phyloP scores from a whole-genome alignment of 768 basidiomycete genomes.

The Lepiota brunneoincarnata region DNA sequence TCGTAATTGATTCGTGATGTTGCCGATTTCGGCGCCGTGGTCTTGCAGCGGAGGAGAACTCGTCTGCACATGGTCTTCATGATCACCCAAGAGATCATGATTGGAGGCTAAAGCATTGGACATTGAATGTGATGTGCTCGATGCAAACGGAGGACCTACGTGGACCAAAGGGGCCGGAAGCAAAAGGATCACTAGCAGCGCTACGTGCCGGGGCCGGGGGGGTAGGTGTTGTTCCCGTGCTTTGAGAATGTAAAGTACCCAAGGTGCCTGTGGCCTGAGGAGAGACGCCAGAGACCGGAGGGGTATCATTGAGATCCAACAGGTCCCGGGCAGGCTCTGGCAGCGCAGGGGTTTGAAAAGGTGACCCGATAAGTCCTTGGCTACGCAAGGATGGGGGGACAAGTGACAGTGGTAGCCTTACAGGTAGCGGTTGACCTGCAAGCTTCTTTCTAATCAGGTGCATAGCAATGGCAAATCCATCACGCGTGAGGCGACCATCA shows the following conservation, averaged over 20 bases:
- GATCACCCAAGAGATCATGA: conserved; percentile 70
- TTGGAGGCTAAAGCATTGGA: conserved; percentile 1
- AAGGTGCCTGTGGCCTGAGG: conserved; percentile 38
- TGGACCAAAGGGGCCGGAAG: conserved; percentile 27
- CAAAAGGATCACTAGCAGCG: conserved; percentile 47
- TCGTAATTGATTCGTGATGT: conserved; percentile 79
- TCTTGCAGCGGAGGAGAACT: conserved; percentile 59
- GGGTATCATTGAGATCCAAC: conserved; percentile 55
- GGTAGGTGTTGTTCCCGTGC: conserved; percentile 23
- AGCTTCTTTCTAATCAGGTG: conserved; percentile 88
- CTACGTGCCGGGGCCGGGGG: conserved; percentile 22
- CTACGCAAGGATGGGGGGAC: conserved; percentile 80
- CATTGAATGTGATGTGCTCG: neutral
- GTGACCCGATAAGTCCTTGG: conserved; percentile 22
- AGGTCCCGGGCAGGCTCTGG: conserved; percentile 44
- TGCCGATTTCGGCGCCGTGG: conserved; percentile 83
- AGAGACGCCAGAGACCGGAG: conserved; percentile 41
- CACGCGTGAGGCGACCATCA: conserved; percentile 81
- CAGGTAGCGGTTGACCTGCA: conserved; percentile 73
- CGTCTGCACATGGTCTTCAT: conserved; percentile 50
- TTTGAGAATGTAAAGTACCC: conserved; percentile 27
- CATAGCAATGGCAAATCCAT: conserved; percentile 95
- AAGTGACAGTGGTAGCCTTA: conserved; percentile 65
- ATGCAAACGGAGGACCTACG: conserved; percentile 24
- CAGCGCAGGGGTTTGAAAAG: conserved; percentile 39